Base-by-base conservation (phyloP, 2,329 filamentous ascomycete species). In the Xylariomycetidae sp. region DNA sequence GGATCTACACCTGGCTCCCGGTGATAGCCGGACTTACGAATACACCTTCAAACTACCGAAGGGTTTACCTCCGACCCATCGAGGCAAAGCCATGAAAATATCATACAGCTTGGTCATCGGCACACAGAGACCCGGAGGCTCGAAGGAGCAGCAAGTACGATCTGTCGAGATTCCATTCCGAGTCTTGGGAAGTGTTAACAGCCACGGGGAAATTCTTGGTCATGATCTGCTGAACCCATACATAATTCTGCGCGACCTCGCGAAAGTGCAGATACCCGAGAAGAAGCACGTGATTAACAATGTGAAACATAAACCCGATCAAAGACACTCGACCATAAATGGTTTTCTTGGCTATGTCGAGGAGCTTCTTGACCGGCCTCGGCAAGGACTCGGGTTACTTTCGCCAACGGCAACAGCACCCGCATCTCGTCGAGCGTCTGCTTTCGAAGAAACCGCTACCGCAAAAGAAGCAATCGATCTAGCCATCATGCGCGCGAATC, bases 211-310 rank as follows among this genome's bases (percentile, higher is more conserved):
- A 50, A 83, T 94, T 20, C 72, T 96, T 11, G 88, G 88, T 2
- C 90, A 98, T 58, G 90, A 98, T 58, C 69, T 98, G 11, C 94
- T 96, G 83, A 84, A 80, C 25, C 92, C 92, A 0, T 95, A 97
- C 54, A 85, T 97, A 18, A 70, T 97, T 33, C 71, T 97, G 27
- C 82, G 81, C 36, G 90, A 97, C 51, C 77, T 86, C 57, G 90
- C 92, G 3, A 73, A 74, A 34, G 76, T 85, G 18, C 73, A 72
- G 44, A 69, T 66, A 27, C 48, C 77, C 27, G 68, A 69, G 27
- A 60, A 63, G 45, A 38, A 41, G 9, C 8, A 8, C 8, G 8
- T 23, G 20, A 23, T n/a, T 8, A 8, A 23, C 8, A 23, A 8
- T 23, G n/a, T n/a, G n/a, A 23, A 23, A 23, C 48, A 51, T 38